Percentiles rank a stretch among this genome's conserved stretches.
Conservation (phyloP, 2,329 filamentous ascomycete species). For the Ophiostoma triangulosporum region DNA sequence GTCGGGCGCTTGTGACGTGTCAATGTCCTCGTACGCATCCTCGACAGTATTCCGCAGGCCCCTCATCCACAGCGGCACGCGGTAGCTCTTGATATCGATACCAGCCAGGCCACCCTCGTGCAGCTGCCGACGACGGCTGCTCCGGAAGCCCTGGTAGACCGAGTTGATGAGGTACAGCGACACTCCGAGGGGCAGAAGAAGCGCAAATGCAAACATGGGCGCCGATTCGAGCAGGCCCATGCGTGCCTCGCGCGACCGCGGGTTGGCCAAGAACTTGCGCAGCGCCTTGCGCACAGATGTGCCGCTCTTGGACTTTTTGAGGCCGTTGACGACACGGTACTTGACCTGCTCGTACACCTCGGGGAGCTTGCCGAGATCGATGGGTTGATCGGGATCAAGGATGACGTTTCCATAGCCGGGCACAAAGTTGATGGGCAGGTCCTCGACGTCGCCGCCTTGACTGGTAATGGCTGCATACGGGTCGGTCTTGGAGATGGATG, state of each 20-base stretch:
- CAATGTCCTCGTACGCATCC: constrained; percentile 60
- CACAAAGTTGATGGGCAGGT: constrained; percentile 59
- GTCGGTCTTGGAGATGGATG: constrained; percentile 61
- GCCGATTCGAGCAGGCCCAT: constrained; percentile 7
- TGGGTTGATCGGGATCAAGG: constrained; percentile 52
- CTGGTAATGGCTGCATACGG: constrained; percentile 42
- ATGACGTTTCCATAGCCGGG: constrained; percentile 63
- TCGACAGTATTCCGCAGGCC: constrained; percentile 66
- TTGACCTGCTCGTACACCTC: background rate
- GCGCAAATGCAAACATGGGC: constrained; percentile 46
- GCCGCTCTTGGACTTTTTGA: background rate
- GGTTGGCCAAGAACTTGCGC: constrained; percentile 6
- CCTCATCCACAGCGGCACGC: constrained; percentile 62
- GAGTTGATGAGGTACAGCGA: constrained; percentile 63
- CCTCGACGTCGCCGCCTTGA: constrained; percentile 36
- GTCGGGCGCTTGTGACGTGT: constrained; percentile 53
- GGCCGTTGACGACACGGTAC: constrained; percentile 1
- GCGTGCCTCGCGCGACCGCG: constrained; percentile 10
- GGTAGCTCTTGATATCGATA: constrained; percentile 55
- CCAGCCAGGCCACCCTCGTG: constrained; percentile 61
- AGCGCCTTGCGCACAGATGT: constrained; percentile 1
- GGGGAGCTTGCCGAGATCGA: constrained; percentile 19
- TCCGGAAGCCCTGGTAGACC: constrained; percentile 61
- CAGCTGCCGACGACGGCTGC: constrained; percentile 57
- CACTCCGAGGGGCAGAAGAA: constrained; percentile 64